phyloP scores from a whole-genome alignment of 1,284 basidiomycete species.

The Sanguinoderma infundibulare region DNA sequence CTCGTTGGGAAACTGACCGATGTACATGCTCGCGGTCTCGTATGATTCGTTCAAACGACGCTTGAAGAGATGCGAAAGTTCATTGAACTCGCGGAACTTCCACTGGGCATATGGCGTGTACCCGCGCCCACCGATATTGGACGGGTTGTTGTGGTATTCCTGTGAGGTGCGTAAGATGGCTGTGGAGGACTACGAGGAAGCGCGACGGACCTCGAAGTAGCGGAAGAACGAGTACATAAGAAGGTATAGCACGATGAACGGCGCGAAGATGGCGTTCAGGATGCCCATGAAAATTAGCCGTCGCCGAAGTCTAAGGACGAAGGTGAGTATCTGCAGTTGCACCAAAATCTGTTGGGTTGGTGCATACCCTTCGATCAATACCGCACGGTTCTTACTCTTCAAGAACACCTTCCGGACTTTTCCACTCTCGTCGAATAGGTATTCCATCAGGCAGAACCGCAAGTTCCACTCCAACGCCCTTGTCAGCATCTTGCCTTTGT shows the following conservation, averaged over 20 bases:
- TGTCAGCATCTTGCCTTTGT: conserved; percentile 80
- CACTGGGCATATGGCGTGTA: conserved; percentile 96
- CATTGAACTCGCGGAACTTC: conserved; percentile 99
- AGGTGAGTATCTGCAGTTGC: not conserved
- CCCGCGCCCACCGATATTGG: conserved; percentile 87
- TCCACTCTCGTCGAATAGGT: conserved; percentile 88
- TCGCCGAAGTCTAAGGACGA: conserved; percentile 64
- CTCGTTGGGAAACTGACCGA: conserved; percentile 97
- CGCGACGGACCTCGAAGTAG: conserved; percentile 86
- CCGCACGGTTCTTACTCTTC: conserved; percentile 78
- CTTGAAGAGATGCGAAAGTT: conserved; percentile 92
- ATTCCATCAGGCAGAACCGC: conserved; percentile 92
- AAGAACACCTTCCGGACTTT: conserved; percentile 90
- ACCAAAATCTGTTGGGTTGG: not conserved
- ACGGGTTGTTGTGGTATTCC: conserved; percentile 99
- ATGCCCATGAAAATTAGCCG: conserved; percentile 97
- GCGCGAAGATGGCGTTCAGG: conserved; percentile 92
- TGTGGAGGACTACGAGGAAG: not conserved
- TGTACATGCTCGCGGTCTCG: conserved; percentile 91
- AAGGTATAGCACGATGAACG: conserved; percentile 97
- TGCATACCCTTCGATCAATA: conserved; percentile 85
- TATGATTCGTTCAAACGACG: conserved; percentile 88
- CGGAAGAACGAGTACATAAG: conserved; percentile 99
- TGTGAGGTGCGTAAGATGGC: conserved; percentile 37
- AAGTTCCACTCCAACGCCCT: conserved; percentile 96